Percentiles rank a stretch among this genome's conserved stretches.
phyloP scores from a whole-genome alignment of 495 filamentous ascomycete species.

The Rhypophila decipiens region DNA sequence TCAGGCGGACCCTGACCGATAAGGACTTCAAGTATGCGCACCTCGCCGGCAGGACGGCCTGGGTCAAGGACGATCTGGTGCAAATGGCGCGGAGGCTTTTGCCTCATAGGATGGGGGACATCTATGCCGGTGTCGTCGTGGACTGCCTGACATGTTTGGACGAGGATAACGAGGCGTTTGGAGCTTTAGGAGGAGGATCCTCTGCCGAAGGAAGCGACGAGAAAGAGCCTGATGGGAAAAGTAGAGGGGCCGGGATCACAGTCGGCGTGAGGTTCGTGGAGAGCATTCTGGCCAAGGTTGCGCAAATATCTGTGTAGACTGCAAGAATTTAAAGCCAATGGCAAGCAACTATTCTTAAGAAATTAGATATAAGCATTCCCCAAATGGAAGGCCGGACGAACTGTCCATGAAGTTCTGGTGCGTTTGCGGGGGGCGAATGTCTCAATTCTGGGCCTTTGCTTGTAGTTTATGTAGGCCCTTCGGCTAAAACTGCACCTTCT shows the following conservation, averaged over 20 bases:
- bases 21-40: no score
- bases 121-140: conserved; percentile 43
- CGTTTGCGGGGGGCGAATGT: conserved; percentile 1
- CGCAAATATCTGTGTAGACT: no score
- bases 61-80: conserved; percentile 23
- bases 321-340: no score
- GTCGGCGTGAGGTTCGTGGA: no score
- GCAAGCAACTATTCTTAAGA: no score
- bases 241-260: no score
- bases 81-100: conserved; percentile 30
- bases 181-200: conserved; percentile 47
- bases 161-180: conserved; percentile 38
- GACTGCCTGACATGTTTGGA: conserved; percentile 54
- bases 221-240: no score
- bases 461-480: neutral
- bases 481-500: neutral
- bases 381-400: conserved; percentile 2
- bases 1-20: neutral
- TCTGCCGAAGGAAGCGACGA: no score
- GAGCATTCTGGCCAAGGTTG: no score
- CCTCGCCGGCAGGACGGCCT: neutral
- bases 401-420: conserved; percentile 5
- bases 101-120: conserved; percentile 41
- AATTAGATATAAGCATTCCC: conserved; percentile 1
- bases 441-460: conserved; percentile 4